A percentile compares a stretch with the other conserved stretches of the same genome.
Conservation (phyloP, 1,139 yeast species). For the Saccharomyces hybrid region DNA sequence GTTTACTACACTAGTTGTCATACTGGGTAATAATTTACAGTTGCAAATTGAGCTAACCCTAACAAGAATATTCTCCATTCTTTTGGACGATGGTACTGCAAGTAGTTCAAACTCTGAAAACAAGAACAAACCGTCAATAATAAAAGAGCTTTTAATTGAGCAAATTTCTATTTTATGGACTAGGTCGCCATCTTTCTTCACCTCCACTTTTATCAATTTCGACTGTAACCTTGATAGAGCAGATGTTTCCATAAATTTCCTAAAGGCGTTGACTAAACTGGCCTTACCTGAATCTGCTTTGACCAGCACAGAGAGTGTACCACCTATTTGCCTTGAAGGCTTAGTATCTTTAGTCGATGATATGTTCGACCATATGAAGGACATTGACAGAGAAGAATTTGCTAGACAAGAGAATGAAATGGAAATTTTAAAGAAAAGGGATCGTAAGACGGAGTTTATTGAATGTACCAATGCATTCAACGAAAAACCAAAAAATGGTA, state of each 20-base stretch:
- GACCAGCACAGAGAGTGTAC: slow-evolving; percentile 76
- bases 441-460: slow-evolving; percentile 64
- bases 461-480: slow-evolving; percentile 69
- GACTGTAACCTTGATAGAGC: slow-evolving; percentile 89
- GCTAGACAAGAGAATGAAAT: slow-evolving; percentile 9
- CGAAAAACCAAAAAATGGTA: slow-evolving; percentile 68
- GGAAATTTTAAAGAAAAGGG: slow-evolving; percentile 37
- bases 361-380: slow-evolving; percentile 50
- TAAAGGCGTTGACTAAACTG: slow-evolving; percentile 66
- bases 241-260: slow-evolving; percentile 63
- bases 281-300: slow-evolving; percentile 76
- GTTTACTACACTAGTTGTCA: slow-evolving; percentile 58
- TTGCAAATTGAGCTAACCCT: slow-evolving; percentile 64
- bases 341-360: slow-evolving; percentile 61
- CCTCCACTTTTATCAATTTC: slow-evolving; percentile 68
- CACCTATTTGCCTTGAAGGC: slow-evolving; percentile 89
- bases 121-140: slow-evolving; percentile 36
- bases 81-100: slow-evolving; percentile 36
- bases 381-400: slow-evolving; percentile 19
- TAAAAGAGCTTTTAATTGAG: slow-evolving; percentile 79
- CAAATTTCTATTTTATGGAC: slow-evolving; percentile 79
- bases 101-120: slow-evolving; percentile 18
- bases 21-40: slow-evolving; percentile 51
- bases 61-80: slow-evolving; percentile 48
- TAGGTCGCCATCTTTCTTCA: slow-evolving; percentile 71